phyloP scores from a whole-genome alignment of 2,329 filamentous ascomycete species.

The Cladosporium sp. region DNA sequence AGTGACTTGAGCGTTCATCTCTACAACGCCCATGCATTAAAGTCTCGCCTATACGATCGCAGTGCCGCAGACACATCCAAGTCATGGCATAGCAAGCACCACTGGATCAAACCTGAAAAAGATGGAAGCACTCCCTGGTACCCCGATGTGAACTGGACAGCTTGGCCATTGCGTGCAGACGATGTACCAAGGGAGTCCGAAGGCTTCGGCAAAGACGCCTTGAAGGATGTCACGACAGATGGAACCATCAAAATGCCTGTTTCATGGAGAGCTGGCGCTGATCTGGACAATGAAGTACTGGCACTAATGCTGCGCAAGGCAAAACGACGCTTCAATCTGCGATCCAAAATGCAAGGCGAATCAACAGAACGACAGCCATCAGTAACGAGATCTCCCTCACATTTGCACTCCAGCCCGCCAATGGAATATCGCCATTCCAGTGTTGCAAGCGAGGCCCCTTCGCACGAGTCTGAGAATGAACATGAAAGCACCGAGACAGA shows the following conservation, averaged over 20 bases:
- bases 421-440: not conserved
- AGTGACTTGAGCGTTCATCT: constrained; percentile 73
- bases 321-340: constrained; percentile 56
- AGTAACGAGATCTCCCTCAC: not conserved
- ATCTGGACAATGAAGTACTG: constrained; percentile 69
- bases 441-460: not conserved
- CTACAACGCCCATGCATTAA: constrained; percentile 74
- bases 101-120: constrained; percentile 40
- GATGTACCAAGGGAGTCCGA: constrained; percentile 63
- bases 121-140: constrained; percentile 40
- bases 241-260: constrained; percentile 20
- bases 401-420: constrained; percentile 6
- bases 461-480: not conserved
- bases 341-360: not conserved
- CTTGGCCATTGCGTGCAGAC: constrained; percentile 72
- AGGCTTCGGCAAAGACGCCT: constrained; percentile 38
- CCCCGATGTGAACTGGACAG: constrained; percentile 68
- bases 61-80: constrained; percentile 14
- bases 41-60: constrained; percentile 44
- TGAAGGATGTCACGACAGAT: constrained; percentile 28
- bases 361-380: not conserved
- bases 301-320: constrained; percentile 67
- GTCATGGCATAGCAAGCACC: constrained; percentile 43
- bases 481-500: not conserved
- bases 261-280: constrained; percentile 54